These are phyloP conservation scores for Trichoderma hamatum DNA, from an alignment of 2,329 filamentous ascomycete genomes.

Conservation along the genomic window DNA sequence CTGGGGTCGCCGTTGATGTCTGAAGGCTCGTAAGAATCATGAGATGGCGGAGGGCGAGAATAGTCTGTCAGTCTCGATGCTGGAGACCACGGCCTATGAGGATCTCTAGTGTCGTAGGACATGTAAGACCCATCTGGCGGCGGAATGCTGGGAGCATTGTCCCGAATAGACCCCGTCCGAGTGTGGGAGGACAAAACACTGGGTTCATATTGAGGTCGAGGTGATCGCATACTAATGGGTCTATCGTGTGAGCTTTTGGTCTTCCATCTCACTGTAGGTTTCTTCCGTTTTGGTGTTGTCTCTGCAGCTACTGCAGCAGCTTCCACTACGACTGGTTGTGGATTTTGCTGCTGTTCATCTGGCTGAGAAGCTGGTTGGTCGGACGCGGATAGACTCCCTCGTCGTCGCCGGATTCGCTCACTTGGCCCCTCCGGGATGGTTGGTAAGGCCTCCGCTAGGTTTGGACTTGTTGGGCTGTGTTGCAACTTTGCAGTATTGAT, in stretches of 20 bases:
- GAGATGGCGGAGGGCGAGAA: slow-evolving; percentile 69
- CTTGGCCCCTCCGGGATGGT: slow-evolving; percentile 55
- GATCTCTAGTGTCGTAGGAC: slow-evolving; percentile 54
- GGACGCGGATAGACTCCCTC: slow-evolving; percentile 16
- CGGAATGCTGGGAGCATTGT: slow-evolving; percentile 60
- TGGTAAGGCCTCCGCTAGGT: slow-evolving; percentile 49
- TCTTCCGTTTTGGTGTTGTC: slow-evolving; percentile 2
- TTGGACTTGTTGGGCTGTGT: slow-evolving; percentile 31
- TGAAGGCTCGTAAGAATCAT: slow-evolving; percentile 77
- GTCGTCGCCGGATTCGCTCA: slow-evolving; percentile 42
- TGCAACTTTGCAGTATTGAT: slow-evolving; percentile 54
- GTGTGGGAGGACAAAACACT: slow-evolving; percentile 53
- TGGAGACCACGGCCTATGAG: slow-evolving; percentile 61
- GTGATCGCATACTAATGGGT: slow-evolving; percentile 46
- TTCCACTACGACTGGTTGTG: neutral
- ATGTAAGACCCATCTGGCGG: slow-evolving; percentile 67
- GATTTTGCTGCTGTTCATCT: neutral
- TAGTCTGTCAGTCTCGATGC: slow-evolving; percentile 62
- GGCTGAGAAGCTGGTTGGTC: slow-evolving; percentile 2
- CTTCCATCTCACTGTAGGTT: slow-evolving; percentile 31
- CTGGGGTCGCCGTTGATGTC: slow-evolving; percentile 89
- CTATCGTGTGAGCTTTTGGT: slow-evolving; percentile 47
- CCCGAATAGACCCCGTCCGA: slow-evolving; percentile 54
- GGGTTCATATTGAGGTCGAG: slow-evolving; percentile 55
- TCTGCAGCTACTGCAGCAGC: neutral